These are phyloP conservation scores for Camellia lanceoleosa DNA, from an alignment of 148 eudicot genomes.

Conservation along the genomic window DNA sequence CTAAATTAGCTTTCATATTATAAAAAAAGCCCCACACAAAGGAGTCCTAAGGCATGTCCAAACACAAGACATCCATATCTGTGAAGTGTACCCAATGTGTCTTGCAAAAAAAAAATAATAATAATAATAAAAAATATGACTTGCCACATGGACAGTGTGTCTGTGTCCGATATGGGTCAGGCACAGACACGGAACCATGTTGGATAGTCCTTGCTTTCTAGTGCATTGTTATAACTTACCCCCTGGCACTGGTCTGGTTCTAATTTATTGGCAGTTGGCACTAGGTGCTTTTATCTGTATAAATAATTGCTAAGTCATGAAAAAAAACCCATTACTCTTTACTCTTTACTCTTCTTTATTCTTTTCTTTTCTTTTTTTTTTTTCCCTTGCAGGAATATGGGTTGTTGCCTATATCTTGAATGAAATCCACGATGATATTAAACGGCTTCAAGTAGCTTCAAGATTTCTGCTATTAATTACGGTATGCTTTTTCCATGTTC, in stretches of 20 bases:
- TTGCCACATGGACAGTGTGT: no score
- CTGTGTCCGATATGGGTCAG: no score
- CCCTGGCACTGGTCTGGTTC: neutral
- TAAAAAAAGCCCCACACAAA: no score
- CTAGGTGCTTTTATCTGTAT: neutral
- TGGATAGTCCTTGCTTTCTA: no score
- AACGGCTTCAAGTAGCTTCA: slow-evolving; percentile 69
- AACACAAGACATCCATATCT: no score
- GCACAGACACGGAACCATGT: no score
- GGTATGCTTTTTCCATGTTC: slow-evolving; percentile 40
- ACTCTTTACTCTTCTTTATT: neutral
- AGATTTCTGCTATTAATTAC: slow-evolving; percentile 57
- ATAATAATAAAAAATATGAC: no score
- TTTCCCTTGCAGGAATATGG: slow-evolving; percentile 52
- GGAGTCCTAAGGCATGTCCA: no score
- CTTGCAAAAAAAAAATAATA: no score
- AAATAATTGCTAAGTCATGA: neutral
- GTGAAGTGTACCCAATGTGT: no score
- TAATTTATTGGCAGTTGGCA: neutral
- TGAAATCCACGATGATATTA: slow-evolving; percentile 60
- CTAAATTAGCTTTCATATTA: no score
- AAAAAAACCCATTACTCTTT: neutral
- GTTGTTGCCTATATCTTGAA: slow-evolving; percentile 60
- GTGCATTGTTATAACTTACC: neutral
- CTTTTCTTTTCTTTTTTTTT: neutral